Base-by-base conservation (phyloP, 768 basidiomycete genomes). In the Melanogaster broomeanus region DNA sequence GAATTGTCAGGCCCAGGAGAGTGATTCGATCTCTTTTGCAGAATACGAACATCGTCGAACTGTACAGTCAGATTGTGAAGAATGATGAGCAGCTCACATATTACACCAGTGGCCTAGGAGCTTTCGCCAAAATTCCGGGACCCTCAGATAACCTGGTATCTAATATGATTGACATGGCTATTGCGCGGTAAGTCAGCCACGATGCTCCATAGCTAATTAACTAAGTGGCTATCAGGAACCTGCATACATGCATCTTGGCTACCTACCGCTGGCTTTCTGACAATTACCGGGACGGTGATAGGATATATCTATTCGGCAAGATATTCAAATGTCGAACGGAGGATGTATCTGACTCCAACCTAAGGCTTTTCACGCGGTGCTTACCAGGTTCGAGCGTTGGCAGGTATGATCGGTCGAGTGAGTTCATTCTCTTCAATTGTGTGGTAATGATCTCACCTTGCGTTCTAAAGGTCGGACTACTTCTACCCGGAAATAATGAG, bases 311-410 rank as follows among this genome's bases (percentile, higher is more conserved):
- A 6, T 76, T 78, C 42, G 76, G 75, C 72, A 40, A 27, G 61
- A 22, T n/a, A 6, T 22, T 24, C 30, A 25, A 19, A n/a, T 22
- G 6, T 13, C 6, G 31, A 37, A 18, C 41, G 9, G 11, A 33
- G 37, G 19, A 1, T 19, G 6, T 24, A 7, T 31, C 57, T 59
- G 19, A 64, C 25, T 12, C 42, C 4, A 15, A 8, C 25, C 30
- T 7, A 33, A 78, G 76, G 76, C 4, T 78, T 74, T 54, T 77
- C 77, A 2, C 74, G 77, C 16, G 77, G 76, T 6, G 77, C 75
- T 15, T 79, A 76, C 52, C 77, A 77, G 58, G 74, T 70, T 4
- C 69, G 77, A 24, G 70, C 64, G 1, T 43, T 78, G 35, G 73
- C 77, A 3, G 77, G 64, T 18, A 78, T 78, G 77, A 75, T 77